Evolutionary conservation across 306 rosid genomes (phyloP), one percentile per base, ranked within the genome.

Genomic region (Pterocarpus santalinus): DNA sequence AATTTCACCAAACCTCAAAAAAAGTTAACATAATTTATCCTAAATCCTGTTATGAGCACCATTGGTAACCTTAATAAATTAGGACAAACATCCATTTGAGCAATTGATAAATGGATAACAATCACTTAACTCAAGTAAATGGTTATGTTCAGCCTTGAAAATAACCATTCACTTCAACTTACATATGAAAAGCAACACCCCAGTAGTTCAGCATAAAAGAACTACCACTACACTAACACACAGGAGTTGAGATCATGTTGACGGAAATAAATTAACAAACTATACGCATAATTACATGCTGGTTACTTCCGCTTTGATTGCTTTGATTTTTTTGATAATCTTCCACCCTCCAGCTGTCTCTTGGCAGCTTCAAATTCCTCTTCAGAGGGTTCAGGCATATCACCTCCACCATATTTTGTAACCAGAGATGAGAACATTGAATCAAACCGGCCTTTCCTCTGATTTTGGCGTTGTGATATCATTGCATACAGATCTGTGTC

Each of bases 281-380:
- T 71, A 62, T 34, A 51, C 64, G 65, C 65, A 32, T 0, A 15
- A 38, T 69, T 52, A 10, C 76, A 60, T 70, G 36, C n/a, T 32
- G 33, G 77, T 85, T 88, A 93, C 87, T 93, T 90, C 57, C 78
- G 82, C 88, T 84, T 93, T 56, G 93, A 80, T 63, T 86, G 91
- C 71, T 88, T 91, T 49, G 94, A 77, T 35, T 78, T 90, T 66
- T 86, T 90, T 22, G 94, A 90, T 69, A 89, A 62, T 74, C 88
- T 86, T 72, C 90, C 87, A 13, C 85, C 80, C 76, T 92, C 97
- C 49, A 94, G 81, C 86, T 88, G 91, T 85, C 82, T 87, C 91
- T 86, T 90, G 22, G 88, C 81, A 84, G 97, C 98, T 84, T 90
- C 87, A 17, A 92, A 94, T 76, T 94, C 97, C 73, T 91, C 97